phyloP scores from a whole-genome alignment of 352 stramenopile genomes.

The Aphanomyces invadans region DNA sequence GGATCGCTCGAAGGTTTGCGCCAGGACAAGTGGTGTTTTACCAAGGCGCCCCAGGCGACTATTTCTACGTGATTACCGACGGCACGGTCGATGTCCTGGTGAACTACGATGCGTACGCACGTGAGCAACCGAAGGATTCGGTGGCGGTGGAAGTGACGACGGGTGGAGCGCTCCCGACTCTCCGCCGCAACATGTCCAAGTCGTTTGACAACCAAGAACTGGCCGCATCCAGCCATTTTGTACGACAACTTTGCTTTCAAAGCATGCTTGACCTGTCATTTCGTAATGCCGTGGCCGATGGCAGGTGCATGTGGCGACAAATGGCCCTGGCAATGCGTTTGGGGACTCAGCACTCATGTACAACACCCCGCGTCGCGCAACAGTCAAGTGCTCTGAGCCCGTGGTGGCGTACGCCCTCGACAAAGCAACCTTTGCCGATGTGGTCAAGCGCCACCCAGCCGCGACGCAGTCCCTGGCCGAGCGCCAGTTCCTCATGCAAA shows the following conservation, averaged over 20 bases:
- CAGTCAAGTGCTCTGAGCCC: slow-evolving; percentile 26
- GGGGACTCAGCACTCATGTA: slow-evolving; percentile 81
- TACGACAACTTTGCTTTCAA: background rate
- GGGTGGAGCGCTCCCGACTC: background rate
- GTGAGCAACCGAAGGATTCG: slow-evolving; percentile 18
- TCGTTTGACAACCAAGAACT: slow-evolving; percentile 25
- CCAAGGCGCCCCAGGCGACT: slow-evolving; percentile 63
- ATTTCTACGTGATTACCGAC: slow-evolving; percentile 72
- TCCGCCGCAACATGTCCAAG: slow-evolving; percentile 8
- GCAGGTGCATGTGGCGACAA: slow-evolving; percentile 68
- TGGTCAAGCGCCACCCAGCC: slow-evolving; percentile 51
- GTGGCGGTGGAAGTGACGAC: background rate
- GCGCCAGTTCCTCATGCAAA: slow-evolving; percentile 57
- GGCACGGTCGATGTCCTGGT: slow-evolving; percentile 79
- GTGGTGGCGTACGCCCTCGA: slow-evolving; percentile 75
- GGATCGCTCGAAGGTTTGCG: too few relatives aligned
- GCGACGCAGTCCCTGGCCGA: slow-evolving; percentile 76
- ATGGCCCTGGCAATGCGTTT: slow-evolving; percentile 68
- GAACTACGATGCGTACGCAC: slow-evolving; percentile 51
- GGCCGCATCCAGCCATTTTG: slow-evolving; percentile 21
- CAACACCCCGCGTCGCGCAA: slow-evolving; percentile 69
- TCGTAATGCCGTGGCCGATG: background rate
- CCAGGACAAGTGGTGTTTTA: slow-evolving; percentile 79
- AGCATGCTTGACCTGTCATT: too few relatives aligned
- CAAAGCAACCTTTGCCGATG: slow-evolving; percentile 48